A percentile compares a stretch with the other conserved stretches of the same genome.
Conservation (phyloP, 257 asterid genomes). For the Scutellaria barbata region DNA sequence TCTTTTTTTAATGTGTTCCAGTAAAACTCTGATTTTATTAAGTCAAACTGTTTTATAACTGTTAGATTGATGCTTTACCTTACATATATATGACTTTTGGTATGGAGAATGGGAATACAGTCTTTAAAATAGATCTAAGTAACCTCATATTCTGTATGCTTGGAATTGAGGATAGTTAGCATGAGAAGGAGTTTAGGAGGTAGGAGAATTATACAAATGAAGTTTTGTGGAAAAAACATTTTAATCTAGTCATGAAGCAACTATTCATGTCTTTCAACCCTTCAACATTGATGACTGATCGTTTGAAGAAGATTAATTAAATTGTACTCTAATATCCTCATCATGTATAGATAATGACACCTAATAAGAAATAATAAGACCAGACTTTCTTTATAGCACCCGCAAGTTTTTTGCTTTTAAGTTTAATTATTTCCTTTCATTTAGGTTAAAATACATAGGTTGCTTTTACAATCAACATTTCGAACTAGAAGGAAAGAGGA, state of each 20-base stretch:
- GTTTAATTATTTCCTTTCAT: conserved; percentile 22
- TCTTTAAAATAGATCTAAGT: not conserved
- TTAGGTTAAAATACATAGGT: conserved; percentile 87
- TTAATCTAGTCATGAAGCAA: not conserved
- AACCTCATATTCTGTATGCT: not conserved
- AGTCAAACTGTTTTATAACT: not conserved
- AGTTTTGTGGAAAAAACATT: not conserved
- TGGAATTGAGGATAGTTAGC: not conserved
- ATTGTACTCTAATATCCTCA: conserved; percentile 3
- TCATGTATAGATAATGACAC: conserved; percentile 2
- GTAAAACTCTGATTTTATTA: not conserved
- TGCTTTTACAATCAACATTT: conserved; percentile 72
- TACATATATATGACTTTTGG: not conserved
- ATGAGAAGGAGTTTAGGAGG: not conserved
- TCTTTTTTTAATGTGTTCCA: not conserved
- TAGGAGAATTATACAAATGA: not conserved
- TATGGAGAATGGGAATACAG: not conserved
- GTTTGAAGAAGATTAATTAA: too few species aligned
- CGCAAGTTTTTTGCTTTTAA: not conserved
- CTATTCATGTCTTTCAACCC: not conserved
- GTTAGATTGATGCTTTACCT: not conserved
- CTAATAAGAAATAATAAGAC: not conserved
- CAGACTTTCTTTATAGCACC: not conserved
- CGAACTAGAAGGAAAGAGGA: conserved; percentile 78
- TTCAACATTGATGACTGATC: conserved; percentile 1